phyloP scores from a whole-genome alignment of 2,329 filamentous ascomycete species.

The Microascus cirrosus region DNA sequence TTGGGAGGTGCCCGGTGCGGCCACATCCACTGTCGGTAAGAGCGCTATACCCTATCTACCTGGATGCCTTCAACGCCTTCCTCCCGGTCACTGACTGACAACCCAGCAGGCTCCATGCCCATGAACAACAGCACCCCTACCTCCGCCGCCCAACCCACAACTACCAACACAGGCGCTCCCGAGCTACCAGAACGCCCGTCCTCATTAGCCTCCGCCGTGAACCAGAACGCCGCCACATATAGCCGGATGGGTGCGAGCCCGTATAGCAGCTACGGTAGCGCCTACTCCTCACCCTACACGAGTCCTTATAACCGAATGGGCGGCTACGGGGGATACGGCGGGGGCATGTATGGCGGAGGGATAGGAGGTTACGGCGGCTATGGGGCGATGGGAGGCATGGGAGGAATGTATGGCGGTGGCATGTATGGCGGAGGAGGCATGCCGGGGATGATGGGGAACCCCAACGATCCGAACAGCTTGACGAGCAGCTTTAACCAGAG shows the following conservation, averaged over 20 bases:
- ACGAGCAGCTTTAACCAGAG: slow-evolving; percentile 93
- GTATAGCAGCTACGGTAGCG: slow-evolving; percentile 23
- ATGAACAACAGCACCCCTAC: slow-evolving; percentile 13
- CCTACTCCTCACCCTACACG: slow-evolving; percentile 26
- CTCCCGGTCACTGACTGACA: slow-evolving; percentile 2
- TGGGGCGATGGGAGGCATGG: slow-evolving; percentile 20
- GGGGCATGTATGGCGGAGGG: slow-evolving; percentile 13
- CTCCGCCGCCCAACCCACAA: slow-evolving; percentile 24
- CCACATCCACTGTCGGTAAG: slow-evolving; percentile 1
- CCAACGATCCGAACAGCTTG: slow-evolving; percentile 84
- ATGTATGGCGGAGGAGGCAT: slow-evolving; percentile 28
- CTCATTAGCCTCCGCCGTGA: slow-evolving; percentile 67
- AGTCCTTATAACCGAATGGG: slow-evolving; percentile 36
- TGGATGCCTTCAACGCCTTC: not conserved
- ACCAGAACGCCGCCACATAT: slow-evolving; percentile 79
- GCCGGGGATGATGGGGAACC: slow-evolving; percentile 31
- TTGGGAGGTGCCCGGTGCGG: slow-evolving; percentile 73
- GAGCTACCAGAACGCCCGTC: slow-evolving; percentile 70
- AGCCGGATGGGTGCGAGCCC: slow-evolving; percentile 43
- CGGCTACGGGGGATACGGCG: slow-evolving; percentile 29
- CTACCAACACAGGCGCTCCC: slow-evolving; percentile 23
- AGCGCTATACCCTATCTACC: not conserved
- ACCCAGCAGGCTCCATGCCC: slow-evolving; percentile 5
- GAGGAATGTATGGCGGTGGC: slow-evolving; percentile 28
- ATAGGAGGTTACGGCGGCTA: slow-evolving; percentile 34